phyloP scores from a whole-genome alignment of 2,329 filamentous ascomycete genomes.

The Pseudonectria foliicola region DNA sequence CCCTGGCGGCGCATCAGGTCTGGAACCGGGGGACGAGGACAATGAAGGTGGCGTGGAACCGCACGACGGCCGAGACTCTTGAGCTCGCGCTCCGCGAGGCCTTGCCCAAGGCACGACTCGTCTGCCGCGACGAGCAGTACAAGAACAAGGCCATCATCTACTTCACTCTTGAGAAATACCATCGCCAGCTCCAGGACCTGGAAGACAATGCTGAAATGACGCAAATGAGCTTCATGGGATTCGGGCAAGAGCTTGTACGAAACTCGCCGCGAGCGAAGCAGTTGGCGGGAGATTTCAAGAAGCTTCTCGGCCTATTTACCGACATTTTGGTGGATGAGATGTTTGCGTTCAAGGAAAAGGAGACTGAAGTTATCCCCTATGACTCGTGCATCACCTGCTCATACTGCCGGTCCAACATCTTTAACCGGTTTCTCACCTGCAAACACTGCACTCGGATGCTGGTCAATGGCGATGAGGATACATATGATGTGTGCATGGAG shows the following conservation, averaged over 20 bases:
- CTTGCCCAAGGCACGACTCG: constrained; percentile 78
- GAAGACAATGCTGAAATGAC: constrained; percentile 42
- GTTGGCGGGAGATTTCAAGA: constrained; percentile 75
- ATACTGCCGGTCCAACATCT: constrained; percentile 93
- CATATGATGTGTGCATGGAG: constrained; percentile 96
- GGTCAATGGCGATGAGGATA: constrained; percentile 64
- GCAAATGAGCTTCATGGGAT: constrained; percentile 39
- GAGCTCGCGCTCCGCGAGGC: constrained; percentile 81
- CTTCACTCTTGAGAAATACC: constrained; percentile 77
- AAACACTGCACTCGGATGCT: constrained; percentile 68
- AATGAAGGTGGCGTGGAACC: constrained; percentile 97
- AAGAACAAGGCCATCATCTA: constrained; percentile 97
- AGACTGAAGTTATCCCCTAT: constrained; percentile 70
- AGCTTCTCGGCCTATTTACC: constrained; percentile 71
- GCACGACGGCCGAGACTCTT: constrained; percentile 85
- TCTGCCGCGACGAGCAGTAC: constrained; percentile 96
- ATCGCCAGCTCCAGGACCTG: constrained; percentile 48
- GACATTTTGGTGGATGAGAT: constrained; percentile 78
- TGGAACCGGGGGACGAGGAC: constrained; percentile 96
- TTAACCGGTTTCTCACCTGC: constrained; percentile 93
- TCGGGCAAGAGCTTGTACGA: constrained; percentile 39
- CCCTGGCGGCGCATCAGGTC: constrained; percentile 90
- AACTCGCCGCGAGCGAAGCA: constrained; percentile 50
- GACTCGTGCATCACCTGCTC: constrained; percentile 93
- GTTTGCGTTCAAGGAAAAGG: constrained; percentile 65